A percentile compares a stretch with the other conserved stretches of the same genome.
These are phyloP conservation scores for Nicotiana attenuata DNA, from an alignment of 257 asterid genomes.

Conservation along the genomic window DNA sequence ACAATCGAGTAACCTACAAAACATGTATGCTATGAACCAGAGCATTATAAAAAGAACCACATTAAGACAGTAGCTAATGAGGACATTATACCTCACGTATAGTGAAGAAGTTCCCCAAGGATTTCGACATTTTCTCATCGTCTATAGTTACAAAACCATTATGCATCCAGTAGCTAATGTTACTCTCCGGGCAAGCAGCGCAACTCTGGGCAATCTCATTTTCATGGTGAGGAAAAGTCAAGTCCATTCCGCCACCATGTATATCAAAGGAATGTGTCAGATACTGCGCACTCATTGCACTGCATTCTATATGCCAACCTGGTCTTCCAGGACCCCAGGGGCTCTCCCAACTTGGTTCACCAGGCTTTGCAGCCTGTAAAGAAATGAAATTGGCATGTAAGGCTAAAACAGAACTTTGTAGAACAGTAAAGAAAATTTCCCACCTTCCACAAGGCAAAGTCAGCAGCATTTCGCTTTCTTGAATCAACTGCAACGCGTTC, in stretches of 20 bases:
- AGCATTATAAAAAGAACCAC: neutral
- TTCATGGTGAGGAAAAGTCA: constrained; percentile 87
- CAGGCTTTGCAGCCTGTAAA: constrained; percentile 78
- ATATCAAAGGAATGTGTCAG: constrained; percentile 73
- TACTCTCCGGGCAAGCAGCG: constrained; percentile 83
- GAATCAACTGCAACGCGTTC: constrained; percentile 71
- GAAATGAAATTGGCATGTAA: constrained; percentile 5
- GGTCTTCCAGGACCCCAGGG: constrained; percentile 99
- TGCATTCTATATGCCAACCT: constrained; percentile 97
- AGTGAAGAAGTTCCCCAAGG: constrained; percentile 77
- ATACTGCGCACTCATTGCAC: constrained; percentile 90
- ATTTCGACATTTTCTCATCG: constrained; percentile 88
- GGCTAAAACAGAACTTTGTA: neutral
- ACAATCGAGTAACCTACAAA: constrained; percentile 59
- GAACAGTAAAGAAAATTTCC: neutral
- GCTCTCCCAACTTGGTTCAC: constrained; percentile 87
- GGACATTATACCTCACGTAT: constrained; percentile 62
- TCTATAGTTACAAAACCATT: constrained; percentile 75
- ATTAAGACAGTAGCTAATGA: neutral
- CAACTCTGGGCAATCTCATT: constrained; percentile 91
- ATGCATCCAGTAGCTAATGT: constrained; percentile 72
- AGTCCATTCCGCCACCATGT: constrained; percentile 97
- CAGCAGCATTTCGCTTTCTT: constrained; percentile 74
- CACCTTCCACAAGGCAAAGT: constrained; percentile 96
- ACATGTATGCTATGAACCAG: neutral